Evolutionary conservation across 495 filamentous ascomycete genomes (phyloP).

Genomic region (Penicillium waksmanii): DNA sequence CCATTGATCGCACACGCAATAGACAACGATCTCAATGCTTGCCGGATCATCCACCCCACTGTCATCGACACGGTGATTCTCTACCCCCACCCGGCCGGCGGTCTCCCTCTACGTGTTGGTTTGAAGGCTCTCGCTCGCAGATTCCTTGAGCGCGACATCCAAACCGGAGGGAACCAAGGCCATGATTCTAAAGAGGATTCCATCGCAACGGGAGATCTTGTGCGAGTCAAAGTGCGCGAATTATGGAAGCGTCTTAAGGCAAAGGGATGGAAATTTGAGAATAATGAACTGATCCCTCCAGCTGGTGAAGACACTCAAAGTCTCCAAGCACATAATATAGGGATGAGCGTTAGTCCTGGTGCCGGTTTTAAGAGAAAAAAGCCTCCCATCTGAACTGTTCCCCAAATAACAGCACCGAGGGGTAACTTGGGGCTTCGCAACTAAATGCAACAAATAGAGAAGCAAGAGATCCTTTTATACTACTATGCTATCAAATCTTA

Average conservation of each 20-base stretch:
- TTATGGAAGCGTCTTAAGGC: slow-evolving; percentile 65
- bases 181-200: slow-evolving; percentile 94
- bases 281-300: slow-evolving; percentile 57
- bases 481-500: neutral
- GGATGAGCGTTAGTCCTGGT: slow-evolving; percentile 22
- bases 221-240: slow-evolving; percentile 64
- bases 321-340: slow-evolving; percentile 1
- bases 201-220: slow-evolving; percentile 82
- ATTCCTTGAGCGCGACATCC: slow-evolving; percentile 73
- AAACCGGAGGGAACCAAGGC: slow-evolving; percentile 68
- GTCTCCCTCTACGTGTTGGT: slow-evolving; percentile 71
- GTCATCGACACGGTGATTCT: slow-evolving; percentile 87
- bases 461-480: too few relatives aligned
- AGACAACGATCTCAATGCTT: slow-evolving; percentile 89
- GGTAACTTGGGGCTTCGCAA: too few relatives aligned
- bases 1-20: slow-evolving; percentile 91
- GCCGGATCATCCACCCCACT: slow-evolving; percentile 79
- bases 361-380: slow-evolving; percentile 32
- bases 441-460: too few relatives aligned
- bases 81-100: slow-evolving; percentile 72
- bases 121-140: slow-evolving; percentile 69
- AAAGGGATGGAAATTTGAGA: slow-evolving; percentile 65
- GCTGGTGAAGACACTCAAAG: slow-evolving; percentile 16
- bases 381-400: neutral
- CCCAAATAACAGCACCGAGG: neutral